These are phyloP conservation scores for Lophiotrema nucula DNA, from an alignment of 495 filamentous ascomycete genomes.

Conservation along the genomic window DNA sequence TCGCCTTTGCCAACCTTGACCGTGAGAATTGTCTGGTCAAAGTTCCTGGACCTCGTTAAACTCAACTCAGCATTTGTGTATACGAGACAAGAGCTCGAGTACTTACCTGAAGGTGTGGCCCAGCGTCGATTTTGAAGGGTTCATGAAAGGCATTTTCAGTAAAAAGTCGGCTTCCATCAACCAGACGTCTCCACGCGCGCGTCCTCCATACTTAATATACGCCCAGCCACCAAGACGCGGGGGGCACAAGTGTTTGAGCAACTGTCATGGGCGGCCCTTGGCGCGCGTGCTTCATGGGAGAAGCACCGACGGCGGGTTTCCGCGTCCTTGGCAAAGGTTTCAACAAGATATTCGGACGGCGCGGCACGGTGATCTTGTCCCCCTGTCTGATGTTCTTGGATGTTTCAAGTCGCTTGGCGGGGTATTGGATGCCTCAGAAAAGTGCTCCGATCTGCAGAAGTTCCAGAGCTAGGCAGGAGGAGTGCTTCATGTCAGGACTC, in stretches of 20 bases:
- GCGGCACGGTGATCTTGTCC: neutral
- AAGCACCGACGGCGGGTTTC: neutral
- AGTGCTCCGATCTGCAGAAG: too few relatives aligned
- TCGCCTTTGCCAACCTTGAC: slow-evolving; percentile 24
- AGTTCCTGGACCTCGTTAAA: slow-evolving; percentile 7
- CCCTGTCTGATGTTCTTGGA: neutral
- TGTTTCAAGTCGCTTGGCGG: neutral
- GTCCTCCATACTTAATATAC: neutral
- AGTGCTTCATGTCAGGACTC: too few relatives aligned
- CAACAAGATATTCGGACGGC: neutral
- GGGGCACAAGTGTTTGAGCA: neutral
- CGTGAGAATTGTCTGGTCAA: slow-evolving; percentile 24
- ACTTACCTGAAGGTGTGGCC: neutral
- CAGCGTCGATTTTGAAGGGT: neutral
- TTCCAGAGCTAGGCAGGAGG: too few relatives aligned
- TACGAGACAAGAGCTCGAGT: neutral
- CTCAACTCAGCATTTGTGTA: neutral
- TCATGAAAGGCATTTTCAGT: neutral
- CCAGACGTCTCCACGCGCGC: neutral
- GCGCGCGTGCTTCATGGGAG: neutral
- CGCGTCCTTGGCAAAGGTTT: neutral
- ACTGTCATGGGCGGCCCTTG: neutral
- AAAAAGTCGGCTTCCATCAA: neutral
- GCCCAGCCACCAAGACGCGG: too few relatives aligned
- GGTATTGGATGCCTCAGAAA: neutral